Base-by-base conservation (phyloP, 176 grass and related monocot species). In the Poa annua region DNA sequence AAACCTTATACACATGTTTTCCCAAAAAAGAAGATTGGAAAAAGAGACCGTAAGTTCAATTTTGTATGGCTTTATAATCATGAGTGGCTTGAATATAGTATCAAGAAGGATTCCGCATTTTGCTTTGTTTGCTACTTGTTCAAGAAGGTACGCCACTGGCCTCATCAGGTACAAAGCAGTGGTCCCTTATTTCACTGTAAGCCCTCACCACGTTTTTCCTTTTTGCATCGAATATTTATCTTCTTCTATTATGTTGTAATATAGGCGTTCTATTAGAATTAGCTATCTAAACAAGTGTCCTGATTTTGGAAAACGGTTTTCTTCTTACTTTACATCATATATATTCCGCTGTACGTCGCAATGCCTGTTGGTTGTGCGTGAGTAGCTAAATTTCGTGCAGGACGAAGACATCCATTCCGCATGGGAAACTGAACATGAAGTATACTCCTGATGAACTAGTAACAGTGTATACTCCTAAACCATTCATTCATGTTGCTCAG, bases 151-250 rank as follows among this genome's bases (percentile, higher is more conserved):
- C n/a, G n/a, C n/a, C n/a, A n/a, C n/a, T n/a, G n/a, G 90, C 66
- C 96, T 94, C 24, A 90, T 98, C 24, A 90, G 96, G 7, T 98
- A 98, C 73, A 95, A 90, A 80, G 90, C 92, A 19, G 90, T 90
- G 25, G 70, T 98, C 8, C 92, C 92, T 39, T 95, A 95, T 60
- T 98, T 93, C 76, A 95, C 92, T 6, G 96, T 97, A 71, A 86
- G 86, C 8, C 6, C 4, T 29, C 20, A 7, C 64, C 45, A 22
- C 21, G 49, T 17, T 22, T 59, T n/a, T 34, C 17, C 2, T 62
- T 68, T 69, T 8, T 45, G n/a, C 5, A n/a, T 4, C 44, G 16
- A 17, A 34, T 60, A 8, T 20, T 78, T 42, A 44, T 56, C 0
- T 69, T 67, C 34, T 53, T 50, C 11, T n/a, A 8, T 21, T 2